These are phyloP conservation scores for Auricularia auricula-judae DNA, from an alignment of 768 basidiomycete species.

Conservation along the genomic window DNA sequence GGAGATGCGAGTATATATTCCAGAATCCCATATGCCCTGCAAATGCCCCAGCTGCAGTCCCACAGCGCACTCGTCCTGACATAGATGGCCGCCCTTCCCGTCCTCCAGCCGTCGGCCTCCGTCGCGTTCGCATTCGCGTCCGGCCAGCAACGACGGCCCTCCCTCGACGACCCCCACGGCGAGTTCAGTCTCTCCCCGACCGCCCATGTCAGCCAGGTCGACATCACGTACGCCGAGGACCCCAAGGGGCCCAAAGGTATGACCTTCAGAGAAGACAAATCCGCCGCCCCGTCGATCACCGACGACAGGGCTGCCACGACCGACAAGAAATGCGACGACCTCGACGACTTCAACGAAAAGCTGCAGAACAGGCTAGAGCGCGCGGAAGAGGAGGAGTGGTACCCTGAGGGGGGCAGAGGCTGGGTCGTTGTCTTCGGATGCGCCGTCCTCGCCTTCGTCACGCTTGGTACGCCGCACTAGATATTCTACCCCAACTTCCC, in stretches of 20 bases:
- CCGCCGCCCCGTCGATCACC: neutral
- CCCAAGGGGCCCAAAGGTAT: neutral
- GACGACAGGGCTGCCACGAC: neutral
- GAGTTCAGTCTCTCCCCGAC: constrained; percentile 1
- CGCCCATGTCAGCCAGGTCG: neutral
- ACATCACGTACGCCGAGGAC: neutral
- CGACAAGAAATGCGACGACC: neutral
- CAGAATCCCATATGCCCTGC: neutral
- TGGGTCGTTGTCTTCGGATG: neutral
- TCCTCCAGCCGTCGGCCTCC: neutral
- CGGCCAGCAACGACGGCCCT: neutral
- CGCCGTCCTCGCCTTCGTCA: neutral
- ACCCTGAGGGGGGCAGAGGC: neutral
- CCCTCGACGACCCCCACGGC: neutral
- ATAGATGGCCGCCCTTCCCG: neutral
- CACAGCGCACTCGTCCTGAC: neutral
- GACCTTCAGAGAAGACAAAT: neutral
- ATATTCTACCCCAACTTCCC: no score
- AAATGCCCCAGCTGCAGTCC: neutral
- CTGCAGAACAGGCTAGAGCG: neutral
- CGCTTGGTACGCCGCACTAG: neutral
- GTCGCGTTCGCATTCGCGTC: neutral
- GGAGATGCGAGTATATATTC: no score
- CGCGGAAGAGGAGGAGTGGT: neutral
- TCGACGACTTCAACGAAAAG: neutral